Evolutionary conservation across 1,139 yeast genomes (phyloP).

Genomic region (Saccharomyces hybrid): DNA sequence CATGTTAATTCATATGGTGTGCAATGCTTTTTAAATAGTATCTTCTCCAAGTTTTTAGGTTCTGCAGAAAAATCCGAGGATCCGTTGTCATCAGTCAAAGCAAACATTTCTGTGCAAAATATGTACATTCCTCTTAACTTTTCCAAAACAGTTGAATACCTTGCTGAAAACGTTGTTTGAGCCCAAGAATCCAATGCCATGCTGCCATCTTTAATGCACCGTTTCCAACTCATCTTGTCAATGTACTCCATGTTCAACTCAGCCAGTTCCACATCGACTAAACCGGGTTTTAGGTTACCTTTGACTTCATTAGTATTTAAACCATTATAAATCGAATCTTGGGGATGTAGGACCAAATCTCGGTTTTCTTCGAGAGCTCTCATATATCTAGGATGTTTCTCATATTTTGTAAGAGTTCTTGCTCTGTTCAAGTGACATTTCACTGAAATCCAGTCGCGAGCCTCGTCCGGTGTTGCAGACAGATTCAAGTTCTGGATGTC

Average conservation of each 20-base stretch:
- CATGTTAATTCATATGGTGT: constrained; percentile 72
- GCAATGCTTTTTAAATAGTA: constrained; percentile 39
- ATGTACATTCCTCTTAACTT: constrained; percentile 54
- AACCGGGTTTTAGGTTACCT: constrained; percentile 29
- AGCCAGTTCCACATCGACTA: constrained; percentile 29
- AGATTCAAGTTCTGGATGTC: constrained; percentile 23
- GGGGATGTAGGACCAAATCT: constrained; percentile 60
- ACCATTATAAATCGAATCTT: constrained; percentile 49
- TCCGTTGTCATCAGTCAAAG: constrained; percentile 34
- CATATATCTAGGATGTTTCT: constrained; percentile 61
- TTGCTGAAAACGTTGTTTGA: constrained; percentile 27
- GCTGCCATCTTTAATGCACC: constrained; percentile 26
- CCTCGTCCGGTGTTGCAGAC: constrained; percentile 20
- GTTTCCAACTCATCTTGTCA: constrained; percentile 26
- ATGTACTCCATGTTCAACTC: constrained; percentile 31
- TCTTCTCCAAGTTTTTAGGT: constrained; percentile 26
- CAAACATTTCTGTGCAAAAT: constrained; percentile 50
- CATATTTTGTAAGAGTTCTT: constrained; percentile 62
- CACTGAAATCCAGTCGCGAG: constrained; percentile 42
- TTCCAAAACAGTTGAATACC: constrained; percentile 45
- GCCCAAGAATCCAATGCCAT: constrained; percentile 40
- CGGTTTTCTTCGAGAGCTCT: constrained; percentile 64
- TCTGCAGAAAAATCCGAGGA: constrained; percentile 28
- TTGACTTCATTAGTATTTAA: constrained; percentile 40
- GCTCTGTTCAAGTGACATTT: constrained; percentile 65